Percentiles rank a stretch among this genome's conserved stretches.
phyloP scores from a whole-genome alignment of 2,329 filamentous ascomycete species.

The Geosmithia flava region DNA sequence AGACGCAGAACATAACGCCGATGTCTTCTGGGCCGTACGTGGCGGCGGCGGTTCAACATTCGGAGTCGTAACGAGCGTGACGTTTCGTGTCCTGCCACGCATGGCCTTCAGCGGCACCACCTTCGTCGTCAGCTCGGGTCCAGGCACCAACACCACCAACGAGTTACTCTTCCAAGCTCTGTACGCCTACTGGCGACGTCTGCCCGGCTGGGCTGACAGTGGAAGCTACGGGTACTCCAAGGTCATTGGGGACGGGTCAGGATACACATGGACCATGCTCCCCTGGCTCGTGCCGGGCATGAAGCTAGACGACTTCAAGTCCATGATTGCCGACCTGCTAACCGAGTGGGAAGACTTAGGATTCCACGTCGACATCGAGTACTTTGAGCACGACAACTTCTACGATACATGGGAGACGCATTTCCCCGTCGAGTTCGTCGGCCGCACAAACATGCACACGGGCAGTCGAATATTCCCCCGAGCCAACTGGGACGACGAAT shows the following conservation, averaged over 20 bases:
- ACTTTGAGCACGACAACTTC: slow-evolving; percentile 20
- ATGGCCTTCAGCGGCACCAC: slow-evolving; percentile 16
- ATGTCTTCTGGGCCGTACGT: slow-evolving; percentile 37
- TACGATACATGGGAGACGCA: slow-evolving; percentile 22
- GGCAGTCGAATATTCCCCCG: slow-evolving; percentile 27
- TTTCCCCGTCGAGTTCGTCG: slow-evolving; percentile 19
- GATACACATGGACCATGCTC: slow-evolving; percentile 14
- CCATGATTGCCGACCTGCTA: slow-evolving; percentile 16
- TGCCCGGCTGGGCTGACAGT: slow-evolving; percentile 14
- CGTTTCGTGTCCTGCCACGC: slow-evolving; percentile 17
- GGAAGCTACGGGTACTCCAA: slow-evolving; percentile 15
- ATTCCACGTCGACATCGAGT: slow-evolving; percentile 14
- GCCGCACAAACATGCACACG: slow-evolving; percentile 10
- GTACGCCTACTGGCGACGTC: slow-evolving; percentile 16
- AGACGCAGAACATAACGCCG: slow-evolving; percentile 25
- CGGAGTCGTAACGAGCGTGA: slow-evolving; percentile 25
- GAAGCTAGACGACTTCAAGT: slow-evolving; percentile 17
- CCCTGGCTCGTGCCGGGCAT: slow-evolving; percentile 23
- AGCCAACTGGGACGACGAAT: slow-evolving; percentile 9
- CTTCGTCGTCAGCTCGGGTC: slow-evolving; percentile 19
- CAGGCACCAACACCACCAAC: slow-evolving; percentile 13
- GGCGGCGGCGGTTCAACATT: slow-evolving; percentile 31
- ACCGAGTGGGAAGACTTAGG: slow-evolving; percentile 14
- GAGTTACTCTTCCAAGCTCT: slow-evolving; percentile 18
- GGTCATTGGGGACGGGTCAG: slow-evolving; percentile 4